phyloP scores from a whole-genome alignment of 441 rosid species.

The Mallotus repandus region DNA sequence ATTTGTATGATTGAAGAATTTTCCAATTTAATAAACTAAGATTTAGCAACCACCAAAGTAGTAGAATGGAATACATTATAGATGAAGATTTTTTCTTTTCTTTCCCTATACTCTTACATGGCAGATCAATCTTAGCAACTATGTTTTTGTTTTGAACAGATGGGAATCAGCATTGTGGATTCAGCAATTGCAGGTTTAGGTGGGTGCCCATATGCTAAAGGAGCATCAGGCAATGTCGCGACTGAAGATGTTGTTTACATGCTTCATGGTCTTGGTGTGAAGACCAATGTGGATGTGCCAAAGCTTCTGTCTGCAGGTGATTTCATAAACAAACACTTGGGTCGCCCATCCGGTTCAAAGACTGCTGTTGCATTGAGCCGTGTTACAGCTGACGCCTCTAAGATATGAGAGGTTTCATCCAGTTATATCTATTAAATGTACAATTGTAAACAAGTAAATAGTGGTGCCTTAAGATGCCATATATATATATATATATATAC shows the following conservation, averaged over 20 bases:
- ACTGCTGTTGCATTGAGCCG: slow-evolving; percentile 68
- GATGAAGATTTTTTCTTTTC: background rate
- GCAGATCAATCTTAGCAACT: slow-evolving; percentile 4
- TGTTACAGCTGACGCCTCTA: slow-evolving; percentile 66
- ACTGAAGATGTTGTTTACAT: slow-evolving; percentile 93
- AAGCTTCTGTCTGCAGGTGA: slow-evolving; percentile 81
- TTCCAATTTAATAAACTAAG: background rate
- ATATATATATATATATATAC: background rate
- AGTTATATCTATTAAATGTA: background rate
- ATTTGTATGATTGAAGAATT: background rate
- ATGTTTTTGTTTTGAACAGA: slow-evolving; percentile 37
- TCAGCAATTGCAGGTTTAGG: slow-evolving; percentile 87
- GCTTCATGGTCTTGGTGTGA: slow-evolving; percentile 84
- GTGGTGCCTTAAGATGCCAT: background rate
- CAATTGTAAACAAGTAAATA: slow-evolving; percentile 6
- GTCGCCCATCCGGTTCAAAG: slow-evolving; percentile 77
- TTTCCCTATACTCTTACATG: background rate
- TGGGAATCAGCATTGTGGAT: slow-evolving; percentile 88
- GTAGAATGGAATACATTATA: background rate
- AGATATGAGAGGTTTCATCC: slow-evolving; percentile 40
- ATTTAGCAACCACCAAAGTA: background rate
- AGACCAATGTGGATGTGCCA: slow-evolving; percentile 73
- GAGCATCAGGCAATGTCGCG: slow-evolving; percentile 93
- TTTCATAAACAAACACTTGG: slow-evolving; percentile 74
- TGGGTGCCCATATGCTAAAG: slow-evolving; percentile 96